phyloP scores from a whole-genome alignment of 2,329 filamentous ascomycete species.

The Fusarium sp. region DNA sequence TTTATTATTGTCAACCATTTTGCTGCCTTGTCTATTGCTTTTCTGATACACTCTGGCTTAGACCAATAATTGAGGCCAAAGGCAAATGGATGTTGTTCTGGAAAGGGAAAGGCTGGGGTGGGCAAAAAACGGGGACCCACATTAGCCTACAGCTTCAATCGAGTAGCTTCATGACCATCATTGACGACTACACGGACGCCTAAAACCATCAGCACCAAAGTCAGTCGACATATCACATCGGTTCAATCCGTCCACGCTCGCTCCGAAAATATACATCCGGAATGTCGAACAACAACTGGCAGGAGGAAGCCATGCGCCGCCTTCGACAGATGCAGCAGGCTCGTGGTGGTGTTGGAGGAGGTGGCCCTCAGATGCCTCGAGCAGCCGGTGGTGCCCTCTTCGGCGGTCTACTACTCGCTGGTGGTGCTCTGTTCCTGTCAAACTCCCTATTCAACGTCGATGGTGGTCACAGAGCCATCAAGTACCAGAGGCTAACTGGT shows the following conservation, averaged over 20 bases:
- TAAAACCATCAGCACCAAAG: conserved; percentile 21
- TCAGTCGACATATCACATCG: conserved; percentile 24
- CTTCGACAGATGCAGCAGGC: conserved; percentile 58
- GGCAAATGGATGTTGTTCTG: background rate
- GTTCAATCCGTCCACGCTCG: conserved; percentile 9
- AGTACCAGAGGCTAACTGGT: conserved; percentile 91
- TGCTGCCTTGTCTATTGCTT: background rate
- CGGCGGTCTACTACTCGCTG: conserved; percentile 55
- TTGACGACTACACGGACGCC: conserved; percentile 28
- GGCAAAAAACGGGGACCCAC: conserved; percentile 39
- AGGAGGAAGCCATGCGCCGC: conserved; percentile 60
- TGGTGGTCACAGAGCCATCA: conserved; percentile 98
- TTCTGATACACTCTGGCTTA: background rate
- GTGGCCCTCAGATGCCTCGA: conserved; percentile 53
- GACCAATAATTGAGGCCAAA: background rate
- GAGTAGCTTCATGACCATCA: conserved; percentile 38
- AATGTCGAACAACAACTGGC: conserved; percentile 53
- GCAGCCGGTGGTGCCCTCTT: conserved; percentile 51
- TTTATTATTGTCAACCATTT: background rate
- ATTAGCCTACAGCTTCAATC: conserved; percentile 38
- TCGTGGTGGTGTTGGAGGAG: conserved; percentile 53
- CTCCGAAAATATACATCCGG: background rate
- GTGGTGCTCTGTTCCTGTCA: conserved; percentile 61
- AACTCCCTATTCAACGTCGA: conserved; percentile 83
- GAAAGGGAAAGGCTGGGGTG: conserved; percentile 35